Evolutionary conservation across 768 basidiomycete genomes (phyloP).

Genomic region (Lepiota venenata): DNA sequence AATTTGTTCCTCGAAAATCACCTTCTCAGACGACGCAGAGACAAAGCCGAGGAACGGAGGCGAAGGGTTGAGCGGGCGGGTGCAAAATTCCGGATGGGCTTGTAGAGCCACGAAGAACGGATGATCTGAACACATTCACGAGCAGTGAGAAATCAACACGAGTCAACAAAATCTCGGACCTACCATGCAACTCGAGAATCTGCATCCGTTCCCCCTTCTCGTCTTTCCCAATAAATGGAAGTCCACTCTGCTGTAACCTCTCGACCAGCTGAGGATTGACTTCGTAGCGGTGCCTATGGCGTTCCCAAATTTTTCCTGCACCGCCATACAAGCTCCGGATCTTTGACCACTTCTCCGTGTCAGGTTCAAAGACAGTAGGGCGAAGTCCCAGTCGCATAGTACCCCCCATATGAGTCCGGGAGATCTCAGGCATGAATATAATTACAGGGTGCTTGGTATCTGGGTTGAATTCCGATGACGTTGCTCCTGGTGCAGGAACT

Average conservation of each 20-base stretch:
- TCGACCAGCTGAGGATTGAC: conserved; percentile 89
- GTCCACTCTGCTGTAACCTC: conserved; percentile 61
- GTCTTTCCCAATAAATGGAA: conserved; percentile 77
- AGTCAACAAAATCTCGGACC: conserved; percentile 22
- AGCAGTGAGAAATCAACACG: neutral
- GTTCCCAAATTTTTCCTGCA: conserved; percentile 83
- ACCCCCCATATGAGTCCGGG: conserved; percentile 96
- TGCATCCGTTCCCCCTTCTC: conserved; percentile 98
- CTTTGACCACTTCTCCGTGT: conserved; percentile 68
- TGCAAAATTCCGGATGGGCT: conserved; percentile 98
- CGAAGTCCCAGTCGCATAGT: conserved; percentile 99
- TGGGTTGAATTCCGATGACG: conserved; percentile 77
- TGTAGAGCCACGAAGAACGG: conserved; percentile 93
- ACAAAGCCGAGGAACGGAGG: conserved; percentile 97
- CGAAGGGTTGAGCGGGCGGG: conserved; percentile 94
- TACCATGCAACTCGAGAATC: conserved; percentile 82
- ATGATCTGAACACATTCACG: conserved; percentile 57
- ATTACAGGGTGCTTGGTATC: conserved; percentile 68
- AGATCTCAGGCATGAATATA: conserved; percentile 99
- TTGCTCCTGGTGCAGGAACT: conserved; percentile 55
- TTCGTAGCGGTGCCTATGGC: conserved; percentile 94
- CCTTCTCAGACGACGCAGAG: conserved; percentile 59
- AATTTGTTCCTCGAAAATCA: conserved; percentile 69
- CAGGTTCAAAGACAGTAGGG: conserved; percentile 85
- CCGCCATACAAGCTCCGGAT: conserved; percentile 82